Conservation (phyloP, 345 rosid genomes). For the Nasturtium officinale region DNA sequence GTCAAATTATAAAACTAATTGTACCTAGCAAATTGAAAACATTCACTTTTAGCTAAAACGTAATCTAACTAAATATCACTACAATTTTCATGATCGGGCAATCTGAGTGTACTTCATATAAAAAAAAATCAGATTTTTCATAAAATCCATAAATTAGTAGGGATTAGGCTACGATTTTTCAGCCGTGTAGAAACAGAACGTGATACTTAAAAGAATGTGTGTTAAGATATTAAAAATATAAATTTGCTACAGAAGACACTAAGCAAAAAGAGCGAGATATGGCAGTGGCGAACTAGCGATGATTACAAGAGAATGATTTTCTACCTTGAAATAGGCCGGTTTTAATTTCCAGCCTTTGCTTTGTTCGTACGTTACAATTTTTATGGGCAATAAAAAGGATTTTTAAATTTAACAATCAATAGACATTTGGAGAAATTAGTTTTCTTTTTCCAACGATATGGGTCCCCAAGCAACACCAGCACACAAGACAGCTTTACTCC, state of each 20-base stretch:
- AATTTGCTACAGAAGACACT: constrained; percentile 25
- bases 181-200: neutral
- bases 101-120: neutral
- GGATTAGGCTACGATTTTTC: neutral
- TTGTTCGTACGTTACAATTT: constrained; percentile 41
- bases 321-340: constrained; percentile 31
- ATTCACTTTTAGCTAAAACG: neutral
- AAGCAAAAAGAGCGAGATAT: constrained; percentile 27
- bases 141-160: neutral
- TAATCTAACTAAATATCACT: neutral
- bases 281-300: constrained; percentile 42
- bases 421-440: constrained; percentile 22
- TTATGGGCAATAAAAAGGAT: neutral
- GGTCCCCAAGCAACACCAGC: constrained; percentile 44
- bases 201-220: constrained; percentile 1
- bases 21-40: neutral
- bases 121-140: neutral
- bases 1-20: neutral
- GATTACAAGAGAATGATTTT: constrained; percentile 44
- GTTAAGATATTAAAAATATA: constrained; percentile 2
- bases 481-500: constrained; percentile 45
- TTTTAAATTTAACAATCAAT: neutral
- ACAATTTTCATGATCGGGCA: neutral
- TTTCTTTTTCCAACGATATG: constrained; percentile 33
- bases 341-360: constrained; percentile 37